Conservation (phyloP, 176 grass and related monocot genomes). For the Rhynchospora tenuis region DNA sequence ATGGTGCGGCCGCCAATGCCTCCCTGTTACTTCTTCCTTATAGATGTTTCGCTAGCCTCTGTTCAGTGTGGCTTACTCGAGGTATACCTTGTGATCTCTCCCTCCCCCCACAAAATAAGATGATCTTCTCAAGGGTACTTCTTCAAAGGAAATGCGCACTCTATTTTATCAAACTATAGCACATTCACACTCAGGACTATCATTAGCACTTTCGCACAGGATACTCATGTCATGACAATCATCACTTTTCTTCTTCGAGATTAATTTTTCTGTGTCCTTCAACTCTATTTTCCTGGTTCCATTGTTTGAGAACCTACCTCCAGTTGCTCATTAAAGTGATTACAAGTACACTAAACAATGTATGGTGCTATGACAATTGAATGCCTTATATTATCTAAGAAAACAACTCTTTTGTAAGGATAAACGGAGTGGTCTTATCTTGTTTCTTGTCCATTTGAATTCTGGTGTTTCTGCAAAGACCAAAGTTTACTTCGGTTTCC, state of each 20-base stretch:
- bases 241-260: not conserved
- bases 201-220: not conserved
- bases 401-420: not conserved
- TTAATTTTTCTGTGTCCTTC: not conserved
- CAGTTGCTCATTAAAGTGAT: not conserved
- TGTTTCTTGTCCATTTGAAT: not conserved
- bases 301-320: not conserved
- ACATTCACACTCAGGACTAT: too few relatives aligned
- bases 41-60: slow-evolving; percentile 82
- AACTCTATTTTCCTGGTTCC: not conserved
- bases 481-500: not conserved
- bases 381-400: not conserved
- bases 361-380: not conserved
- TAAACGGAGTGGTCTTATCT: not conserved
- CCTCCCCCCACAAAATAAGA: not conserved
- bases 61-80: slow-evolving; percentile 66
- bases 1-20: slow-evolving; percentile 99
- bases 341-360: not conserved
- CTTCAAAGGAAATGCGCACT: not conserved
- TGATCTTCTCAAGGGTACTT: not conserved
- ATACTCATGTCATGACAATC: not conserved
- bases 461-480: not conserved
- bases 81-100: slow-evolving; percentile 33
- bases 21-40: slow-evolving; percentile 91
- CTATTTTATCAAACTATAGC: not conserved